Percentiles rank a stretch among this genome's conserved stretches.
Evolutionary conservation across 345 rosid genomes (phyloP).

Genomic region (Arabidopsis arenosa): DNA sequence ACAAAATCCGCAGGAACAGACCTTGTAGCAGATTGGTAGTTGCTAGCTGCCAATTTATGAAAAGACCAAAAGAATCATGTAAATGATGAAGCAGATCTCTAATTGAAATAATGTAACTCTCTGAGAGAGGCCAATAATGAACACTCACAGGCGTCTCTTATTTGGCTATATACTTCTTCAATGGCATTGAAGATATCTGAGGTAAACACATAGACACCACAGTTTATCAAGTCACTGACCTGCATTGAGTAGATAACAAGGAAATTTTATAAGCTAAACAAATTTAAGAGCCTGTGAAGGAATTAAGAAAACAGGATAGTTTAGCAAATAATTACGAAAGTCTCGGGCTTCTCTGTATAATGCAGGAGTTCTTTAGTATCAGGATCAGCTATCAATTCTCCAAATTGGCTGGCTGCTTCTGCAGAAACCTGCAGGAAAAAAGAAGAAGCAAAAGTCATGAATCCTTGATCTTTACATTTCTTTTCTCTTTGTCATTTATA

Average conservation of each 20-base stretch:
- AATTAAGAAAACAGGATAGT: neutral
- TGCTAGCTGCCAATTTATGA: slow-evolving; percentile 65
- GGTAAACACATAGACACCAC: slow-evolving; percentile 80
- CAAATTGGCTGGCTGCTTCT: slow-evolving; percentile 84
- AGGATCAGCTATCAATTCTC: slow-evolving; percentile 83
- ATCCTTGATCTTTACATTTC: slow-evolving; percentile 8
- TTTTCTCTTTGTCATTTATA: neutral
- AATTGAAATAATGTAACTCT: slow-evolving; percentile 5
- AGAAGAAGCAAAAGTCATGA: neutral
- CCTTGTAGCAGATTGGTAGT: slow-evolving; percentile 72
- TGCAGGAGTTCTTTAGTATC: slow-evolving; percentile 78
- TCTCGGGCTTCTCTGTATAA: slow-evolving; percentile 91
- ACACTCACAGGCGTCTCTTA: slow-evolving; percentile 66
- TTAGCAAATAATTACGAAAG: slow-evolving; percentile 65
- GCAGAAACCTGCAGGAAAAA: slow-evolving; percentile 69
- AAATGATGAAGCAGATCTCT: neutral
- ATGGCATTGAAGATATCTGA: slow-evolving; percentile 71
- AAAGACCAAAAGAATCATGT: neutral
- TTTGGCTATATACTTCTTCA: slow-evolving; percentile 55
- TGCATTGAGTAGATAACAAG: slow-evolving; percentile 42
- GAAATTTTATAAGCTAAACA: slow-evolving; percentile 8
- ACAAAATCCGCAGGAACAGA: slow-evolving; percentile 71
- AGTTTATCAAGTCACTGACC: slow-evolving; percentile 87
- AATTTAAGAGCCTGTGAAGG: slow-evolving; percentile 8
- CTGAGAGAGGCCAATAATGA: neutral